These are phyloP conservation scores for Allomyces macrogynus DNA, from an alignment of 192 early-diverging fungal genomes.

Conservation along the genomic window DNA sequence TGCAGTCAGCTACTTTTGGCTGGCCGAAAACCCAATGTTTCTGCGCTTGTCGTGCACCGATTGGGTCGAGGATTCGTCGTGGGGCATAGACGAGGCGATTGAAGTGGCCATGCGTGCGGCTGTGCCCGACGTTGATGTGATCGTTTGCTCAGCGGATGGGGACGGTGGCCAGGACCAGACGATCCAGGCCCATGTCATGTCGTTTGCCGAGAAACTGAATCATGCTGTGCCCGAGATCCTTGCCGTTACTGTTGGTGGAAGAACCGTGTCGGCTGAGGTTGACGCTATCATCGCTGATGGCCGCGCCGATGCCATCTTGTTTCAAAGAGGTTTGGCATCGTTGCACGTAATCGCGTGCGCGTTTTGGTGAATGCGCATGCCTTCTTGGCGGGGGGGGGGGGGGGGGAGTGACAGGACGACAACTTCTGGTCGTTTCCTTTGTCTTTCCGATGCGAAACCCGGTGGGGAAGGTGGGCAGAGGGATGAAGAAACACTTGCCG, in stretches of 20 bases:
- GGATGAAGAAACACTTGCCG: no score
- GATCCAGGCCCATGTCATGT: conserved; percentile 26
- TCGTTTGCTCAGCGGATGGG: conserved; percentile 66
- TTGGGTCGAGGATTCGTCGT: conserved; percentile 30
- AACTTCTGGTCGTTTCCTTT: no score
- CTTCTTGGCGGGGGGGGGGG: no score
- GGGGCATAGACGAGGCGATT: conserved; percentile 54
- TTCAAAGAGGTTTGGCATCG: conserved; percentile 11
- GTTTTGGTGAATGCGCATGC: no score
- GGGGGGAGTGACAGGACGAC: no score
- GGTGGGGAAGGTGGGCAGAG: no score
- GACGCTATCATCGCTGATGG: conserved; percentile 39
- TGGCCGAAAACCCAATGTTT: conserved; percentile 63
- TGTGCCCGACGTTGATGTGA: conserved; percentile 53
- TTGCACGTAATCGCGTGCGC: no score
- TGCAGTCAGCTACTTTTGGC: conserved; percentile 48
- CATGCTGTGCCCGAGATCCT: conserved; percentile 29
- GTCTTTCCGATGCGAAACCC: no score
- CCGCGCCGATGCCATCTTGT: conserved; percentile 49
- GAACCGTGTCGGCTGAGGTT: conserved; percentile 42
- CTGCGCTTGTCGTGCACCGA: conserved; percentile 65
- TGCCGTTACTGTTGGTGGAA: conserved; percentile 48
- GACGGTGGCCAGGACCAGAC: conserved; percentile 7
- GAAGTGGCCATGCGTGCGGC: conserved; percentile 32
- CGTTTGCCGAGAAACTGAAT: conserved; percentile 40